Evolutionary conservation across 2,329 filamentous ascomycete genomes (phyloP), one percentile per base, ranked within the genome.

Genomic region (Cryoendolithus antarcticus): DNA sequence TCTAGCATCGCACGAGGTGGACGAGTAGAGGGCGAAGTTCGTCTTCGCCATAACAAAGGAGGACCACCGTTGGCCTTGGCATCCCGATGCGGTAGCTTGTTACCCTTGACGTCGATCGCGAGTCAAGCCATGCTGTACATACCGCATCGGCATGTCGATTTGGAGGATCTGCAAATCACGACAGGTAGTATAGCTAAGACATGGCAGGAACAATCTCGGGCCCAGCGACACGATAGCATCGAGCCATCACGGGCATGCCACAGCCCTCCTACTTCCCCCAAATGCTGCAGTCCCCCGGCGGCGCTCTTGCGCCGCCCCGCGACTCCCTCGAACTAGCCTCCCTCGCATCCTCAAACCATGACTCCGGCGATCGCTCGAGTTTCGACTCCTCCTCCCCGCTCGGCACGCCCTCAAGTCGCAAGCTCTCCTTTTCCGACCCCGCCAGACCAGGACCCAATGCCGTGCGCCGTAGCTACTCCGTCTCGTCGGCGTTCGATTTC

Each of bases 291-390:
- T 19, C 15, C 15, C 15, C 15, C 15, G 15, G 32, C 24, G 32
- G 32, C 32, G 38, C 38, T 31, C 40, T 44, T 30, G 35, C 39
- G 31, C 64, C 66, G 9, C 65, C 76, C 45, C 84, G 91, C 65
- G 91, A 98, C 71, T 96, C 89, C 34, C 77, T 98, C 56, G 91
- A 98, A 68, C 81, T 98, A 42, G 91, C 88, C 44, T 95, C 88
- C 38, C 77, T 98, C 47, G 91, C 89, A 44, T 93, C 86, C 46
- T 88, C 82, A 30, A 86, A 82, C 50, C 74, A 71, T 38, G 72
- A 72, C 46, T 38, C 34, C n/a, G 39, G 38, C 9, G 72, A 71
- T 8, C 75, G 80, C 34, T 67, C 72, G n/a, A 82, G 80, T 10
- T 74, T 81, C 41, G 70, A 70, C 31, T 94, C 86, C 29, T 82